Conservation (phyloP, 1,284 basidiomycete species). For the Apiotrichum sp. region DNA sequence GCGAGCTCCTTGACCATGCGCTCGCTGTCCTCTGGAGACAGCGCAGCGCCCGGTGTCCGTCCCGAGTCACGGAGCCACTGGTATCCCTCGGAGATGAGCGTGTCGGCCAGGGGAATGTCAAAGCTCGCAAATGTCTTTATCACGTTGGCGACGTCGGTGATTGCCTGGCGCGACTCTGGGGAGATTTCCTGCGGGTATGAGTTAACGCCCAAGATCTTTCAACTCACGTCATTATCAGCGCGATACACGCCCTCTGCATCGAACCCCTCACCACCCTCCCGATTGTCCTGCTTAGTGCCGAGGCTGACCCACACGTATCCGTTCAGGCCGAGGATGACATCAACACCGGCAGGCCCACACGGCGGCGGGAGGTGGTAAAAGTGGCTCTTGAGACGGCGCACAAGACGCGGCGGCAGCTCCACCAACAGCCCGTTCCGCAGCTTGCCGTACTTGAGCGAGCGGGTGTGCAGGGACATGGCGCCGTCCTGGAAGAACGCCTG, state of each 20-base stretch:
- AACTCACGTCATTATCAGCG: slow-evolving; percentile 81
- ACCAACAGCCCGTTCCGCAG: slow-evolving; percentile 90
- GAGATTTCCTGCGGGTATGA: slow-evolving; percentile 61
- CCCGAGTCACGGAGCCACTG: slow-evolving; percentile 63
- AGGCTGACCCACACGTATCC: slow-evolving; percentile 92
- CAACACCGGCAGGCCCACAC: slow-evolving; percentile 70
- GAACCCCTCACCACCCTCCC: slow-evolving; percentile 58
- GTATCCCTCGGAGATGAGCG: slow-evolving; percentile 69
- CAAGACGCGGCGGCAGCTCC: slow-evolving; percentile 71
- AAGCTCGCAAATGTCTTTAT: slow-evolving; percentile 68
- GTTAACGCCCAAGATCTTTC: neutral
- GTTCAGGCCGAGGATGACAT: slow-evolving; percentile 91
- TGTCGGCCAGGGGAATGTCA: slow-evolving; percentile 73
- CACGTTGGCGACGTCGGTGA: slow-evolving; percentile 73
- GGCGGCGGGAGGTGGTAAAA: slow-evolving; percentile 66
- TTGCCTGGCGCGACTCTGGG: slow-evolving; percentile 65
- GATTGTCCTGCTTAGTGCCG: slow-evolving; percentile 49
- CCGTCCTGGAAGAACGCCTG: slow-evolving; percentile 94
- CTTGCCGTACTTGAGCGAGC: slow-evolving; percentile 96
- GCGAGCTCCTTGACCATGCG: slow-evolving; percentile 13
- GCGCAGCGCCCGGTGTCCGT: slow-evolving; percentile 4
- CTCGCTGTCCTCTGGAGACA: slow-evolving; percentile 7
- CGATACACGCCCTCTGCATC: slow-evolving; percentile 92
- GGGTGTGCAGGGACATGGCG: slow-evolving; percentile 90
- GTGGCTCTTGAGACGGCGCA: slow-evolving; percentile 89